Evolutionary conservation across 73 alveolate genomes (phyloP).

Genomic region (Uronychia setigera): DNA sequence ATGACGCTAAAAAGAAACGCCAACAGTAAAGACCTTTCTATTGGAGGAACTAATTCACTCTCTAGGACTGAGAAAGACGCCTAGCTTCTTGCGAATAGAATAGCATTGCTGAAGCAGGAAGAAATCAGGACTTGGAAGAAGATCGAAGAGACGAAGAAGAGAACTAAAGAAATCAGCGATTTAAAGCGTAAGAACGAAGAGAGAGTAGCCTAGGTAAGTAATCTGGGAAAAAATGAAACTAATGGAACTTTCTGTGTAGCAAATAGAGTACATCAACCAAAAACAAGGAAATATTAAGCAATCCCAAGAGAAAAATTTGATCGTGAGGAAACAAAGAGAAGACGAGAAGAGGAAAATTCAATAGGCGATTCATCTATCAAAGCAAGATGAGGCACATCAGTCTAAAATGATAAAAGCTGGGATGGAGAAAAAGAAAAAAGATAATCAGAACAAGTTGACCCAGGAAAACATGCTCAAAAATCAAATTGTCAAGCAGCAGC

Average conservation of each 20-base stretch:
- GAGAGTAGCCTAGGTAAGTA: no score
- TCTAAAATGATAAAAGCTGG: conserved; percentile 5
- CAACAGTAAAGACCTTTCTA: no score
- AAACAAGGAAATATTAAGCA: no score
- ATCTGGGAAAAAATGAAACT: no score
- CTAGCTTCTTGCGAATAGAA: conserved; percentile 35
- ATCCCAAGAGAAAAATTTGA: conserved; percentile 17
- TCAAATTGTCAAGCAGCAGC: conserved; percentile 30
- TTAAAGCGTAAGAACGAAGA: background rate
- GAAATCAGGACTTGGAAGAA: conserved; percentile 27
- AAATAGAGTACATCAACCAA: no score
- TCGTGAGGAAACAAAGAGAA: conserved; percentile 47
- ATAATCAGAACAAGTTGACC: conserved; percentile 7
- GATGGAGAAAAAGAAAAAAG: conserved; percentile 25
- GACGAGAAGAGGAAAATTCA: conserved; percentile 37
- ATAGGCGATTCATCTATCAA: conserved; percentile 41
- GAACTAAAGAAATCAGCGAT: conserved; percentile 14
- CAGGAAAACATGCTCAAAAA: conserved; percentile 26
- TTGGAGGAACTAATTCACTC: no score
- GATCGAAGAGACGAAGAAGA: conserved; percentile 26
- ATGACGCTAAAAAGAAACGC: no score
- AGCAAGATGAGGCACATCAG: conserved; percentile 48
- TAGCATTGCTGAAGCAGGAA: conserved; percentile 32
- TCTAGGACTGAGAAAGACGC: no score
- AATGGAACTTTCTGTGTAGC: no score